Percentiles rank a stretch among this genome's conserved stretches.
phyloP scores from a whole-genome alignment of 1,139 yeast genomes.

The Saccharomyces pastorianus region DNA sequence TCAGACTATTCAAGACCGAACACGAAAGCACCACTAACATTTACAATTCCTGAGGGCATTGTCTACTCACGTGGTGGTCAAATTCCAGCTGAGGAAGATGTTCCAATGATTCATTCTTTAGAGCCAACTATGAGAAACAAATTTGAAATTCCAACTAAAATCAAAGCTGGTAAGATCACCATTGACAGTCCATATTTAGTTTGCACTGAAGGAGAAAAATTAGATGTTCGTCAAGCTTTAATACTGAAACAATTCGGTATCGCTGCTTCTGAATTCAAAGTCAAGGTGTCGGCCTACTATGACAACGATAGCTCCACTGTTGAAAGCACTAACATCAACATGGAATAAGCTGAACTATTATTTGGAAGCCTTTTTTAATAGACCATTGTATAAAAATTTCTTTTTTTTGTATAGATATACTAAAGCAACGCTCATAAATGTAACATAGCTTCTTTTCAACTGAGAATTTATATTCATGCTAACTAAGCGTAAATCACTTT shows the following conservation, averaged over 20 bases:
- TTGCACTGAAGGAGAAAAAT: slow-evolving; percentile 67
- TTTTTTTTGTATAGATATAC: background rate
- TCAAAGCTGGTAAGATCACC: slow-evolving; percentile 79
- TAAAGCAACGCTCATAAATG: background rate
- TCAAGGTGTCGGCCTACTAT: slow-evolving; percentile 68
- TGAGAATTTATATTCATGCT: background rate
- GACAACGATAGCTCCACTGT: slow-evolving; percentile 42
- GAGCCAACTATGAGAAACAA: slow-evolving; percentile 87
- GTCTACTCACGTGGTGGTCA: slow-evolving; percentile 95
- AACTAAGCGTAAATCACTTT: background rate
- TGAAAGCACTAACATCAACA: slow-evolving; percentile 30
- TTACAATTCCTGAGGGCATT: slow-evolving; percentile 80
- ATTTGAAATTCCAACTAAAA: slow-evolving; percentile 83
- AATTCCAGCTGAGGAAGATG: slow-evolving; percentile 81
- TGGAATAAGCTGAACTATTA: slow-evolving; percentile 19
- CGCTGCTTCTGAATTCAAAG: slow-evolving; percentile 86
- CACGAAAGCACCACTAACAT: slow-evolving; percentile 70
- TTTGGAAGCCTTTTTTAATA: background rate
- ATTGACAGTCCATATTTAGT: slow-evolving; percentile 71
- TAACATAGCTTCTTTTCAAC: background rate
- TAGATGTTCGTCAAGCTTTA: slow-evolving; percentile 88
- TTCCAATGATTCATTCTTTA: slow-evolving; percentile 91
- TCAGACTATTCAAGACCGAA: slow-evolving; percentile 89
- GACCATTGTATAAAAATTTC: background rate
- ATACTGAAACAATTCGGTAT: slow-evolving; percentile 91